phyloP scores from a whole-genome alignment of 768 basidiomycete species.

The Crepidotus variabilis region DNA sequence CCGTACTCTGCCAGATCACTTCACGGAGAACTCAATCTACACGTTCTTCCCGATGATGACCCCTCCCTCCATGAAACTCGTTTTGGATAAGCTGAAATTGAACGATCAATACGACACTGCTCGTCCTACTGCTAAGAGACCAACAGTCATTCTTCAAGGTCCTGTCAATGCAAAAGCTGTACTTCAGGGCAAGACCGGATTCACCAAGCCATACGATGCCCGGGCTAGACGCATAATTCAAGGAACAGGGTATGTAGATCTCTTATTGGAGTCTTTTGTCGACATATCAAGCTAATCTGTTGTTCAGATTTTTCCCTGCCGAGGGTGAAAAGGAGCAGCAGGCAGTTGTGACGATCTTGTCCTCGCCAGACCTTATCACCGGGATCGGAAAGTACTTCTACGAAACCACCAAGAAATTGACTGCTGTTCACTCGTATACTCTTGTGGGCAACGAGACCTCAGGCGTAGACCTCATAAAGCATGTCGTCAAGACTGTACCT shows the following conservation, averaged over 20 bases:
- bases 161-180: constrained; percentile 53
- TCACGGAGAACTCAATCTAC: constrained; percentile 64
- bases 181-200: constrained; percentile 40
- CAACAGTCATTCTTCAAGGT: constrained; percentile 31
- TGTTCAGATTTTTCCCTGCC: constrained; percentile 62
- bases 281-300: neutral
- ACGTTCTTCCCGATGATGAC: constrained; percentile 91
- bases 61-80: constrained; percentile 59
- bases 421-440: constrained; percentile 48
- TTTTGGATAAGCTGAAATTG: constrained; percentile 54
- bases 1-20: constrained; percentile 70
- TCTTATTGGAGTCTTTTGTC: neutral
- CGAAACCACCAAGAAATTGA: constrained; percentile 56
- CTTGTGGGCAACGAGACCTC: constrained; percentile 51
- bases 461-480: constrained; percentile 63
- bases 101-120: constrained; percentile 50
- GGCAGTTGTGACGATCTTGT: constrained; percentile 45
- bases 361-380: constrained; percentile 42
- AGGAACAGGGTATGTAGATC: constrained; percentile 48
- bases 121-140: constrained; percentile 36
- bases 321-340: constrained; percentile 46
- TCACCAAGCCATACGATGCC: constrained; percentile 44
- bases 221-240: constrained; percentile 51
- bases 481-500: constrained; percentile 64
- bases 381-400: constrained; percentile 62